Evolutionary conservation across 2,329 filamentous ascomycete genomes (phyloP), one percentile per base, ranked within the genome.

Genomic region (Pseudopyricularia javanii): DNA sequence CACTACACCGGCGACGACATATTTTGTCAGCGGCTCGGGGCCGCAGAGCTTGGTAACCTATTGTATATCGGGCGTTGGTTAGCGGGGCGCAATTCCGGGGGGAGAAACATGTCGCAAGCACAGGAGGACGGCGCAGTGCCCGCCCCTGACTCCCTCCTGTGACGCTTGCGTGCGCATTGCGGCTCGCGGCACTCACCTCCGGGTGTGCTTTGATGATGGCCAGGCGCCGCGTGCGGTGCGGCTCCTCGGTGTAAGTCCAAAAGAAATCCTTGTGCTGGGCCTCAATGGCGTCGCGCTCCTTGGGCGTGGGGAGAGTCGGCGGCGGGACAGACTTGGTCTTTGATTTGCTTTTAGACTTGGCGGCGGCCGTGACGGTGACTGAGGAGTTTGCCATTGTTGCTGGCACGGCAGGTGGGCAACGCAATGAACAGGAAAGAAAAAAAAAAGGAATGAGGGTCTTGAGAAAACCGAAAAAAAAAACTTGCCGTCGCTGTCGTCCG

Each of bases 241-340:
- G 93, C 71, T 98, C 93, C 68, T 98, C 93, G 9, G 93, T 96
- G 66, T 98, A 97, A 40, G 93, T 95, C 93, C 94, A 97, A 73
- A 95, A 95, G 76, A 97, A 97, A 67, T 83, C 78, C 57, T 83
- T 63, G 57, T 74, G 66, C 51, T 66, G 67, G n/a, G 62, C 57
- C 59, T 72, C 69, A 52, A 69, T 57, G 32, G 65, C 62, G 48
- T 54, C 53, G 20, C 20, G n/a, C 24, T 53, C 43, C 24, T 49
- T 37, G 24, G 17, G 28, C 28, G n/a, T 53, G 12, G 40, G 32
- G 43, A 12, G 7, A 12, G 47, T 35, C 30, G n/a, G 48, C 48
- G 32, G 32, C 17, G 17, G 22, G 40, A 43, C 9, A 17, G 24
- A 12, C 40, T 30, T 53, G 33, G 53, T 51, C 17, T 53, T 57